phyloP scores from a whole-genome alignment of 139 green algal genomes.

The Chlorella vulgaris region DNA sequence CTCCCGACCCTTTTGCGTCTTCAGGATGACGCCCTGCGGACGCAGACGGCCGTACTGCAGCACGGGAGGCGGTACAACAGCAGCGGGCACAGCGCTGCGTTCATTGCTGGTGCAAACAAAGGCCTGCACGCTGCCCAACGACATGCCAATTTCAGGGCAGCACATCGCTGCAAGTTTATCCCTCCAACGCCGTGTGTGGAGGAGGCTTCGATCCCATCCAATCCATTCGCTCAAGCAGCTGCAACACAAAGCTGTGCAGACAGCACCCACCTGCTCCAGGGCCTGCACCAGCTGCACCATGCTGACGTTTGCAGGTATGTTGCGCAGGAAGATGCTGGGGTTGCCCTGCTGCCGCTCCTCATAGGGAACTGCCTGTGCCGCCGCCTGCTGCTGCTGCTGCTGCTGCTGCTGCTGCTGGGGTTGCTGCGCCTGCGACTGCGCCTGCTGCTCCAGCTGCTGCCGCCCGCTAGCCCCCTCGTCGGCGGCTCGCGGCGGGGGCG shows the following conservation, averaged over 20 bases:
- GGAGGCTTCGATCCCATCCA: no score
- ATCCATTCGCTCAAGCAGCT: background rate
- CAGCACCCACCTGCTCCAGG: constrained; percentile 46
- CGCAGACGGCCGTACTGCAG: constrained; percentile 29
- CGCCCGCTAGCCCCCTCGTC: no score
- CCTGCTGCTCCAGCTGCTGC: no score
- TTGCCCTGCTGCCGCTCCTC: constrained; percentile 21
- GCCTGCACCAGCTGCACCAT: constrained; percentile 41
- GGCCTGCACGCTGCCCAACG: background rate
- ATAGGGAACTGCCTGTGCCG: background rate
- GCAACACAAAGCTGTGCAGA: background rate
- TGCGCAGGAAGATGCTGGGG: constrained; percentile 34
- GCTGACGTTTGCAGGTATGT: constrained; percentile 39
- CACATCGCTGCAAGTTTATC: background rate
- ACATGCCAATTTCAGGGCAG: background rate
- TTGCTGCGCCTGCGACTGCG: background rate
- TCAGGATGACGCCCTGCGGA: constrained; percentile 51
- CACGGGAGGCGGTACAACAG: background rate
- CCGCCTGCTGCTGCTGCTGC: background rate
- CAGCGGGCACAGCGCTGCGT: no score
- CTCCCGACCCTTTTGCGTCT: constrained; percentile 50
- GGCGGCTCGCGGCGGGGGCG: background rate
- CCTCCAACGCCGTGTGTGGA: no score
- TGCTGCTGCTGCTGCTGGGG: background rate
- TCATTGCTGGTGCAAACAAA: background rate